Percentiles rank a stretch among this genome's conserved stretches.
phyloP scores from a whole-genome alignment of 176 grass and related monocot species.

The Triticum turgidum region DNA sequence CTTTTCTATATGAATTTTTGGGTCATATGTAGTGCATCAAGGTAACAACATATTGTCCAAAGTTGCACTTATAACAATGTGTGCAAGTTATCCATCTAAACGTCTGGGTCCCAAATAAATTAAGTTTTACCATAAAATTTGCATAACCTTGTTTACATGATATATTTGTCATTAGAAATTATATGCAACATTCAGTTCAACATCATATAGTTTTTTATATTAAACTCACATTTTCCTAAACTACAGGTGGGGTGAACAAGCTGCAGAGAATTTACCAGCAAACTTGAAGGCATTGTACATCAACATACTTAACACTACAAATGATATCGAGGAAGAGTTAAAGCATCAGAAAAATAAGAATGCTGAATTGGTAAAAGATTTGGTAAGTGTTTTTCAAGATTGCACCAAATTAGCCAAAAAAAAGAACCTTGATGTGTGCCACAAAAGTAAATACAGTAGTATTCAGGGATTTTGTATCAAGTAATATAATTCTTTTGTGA shows the following conservation, averaged over 20 bases:
- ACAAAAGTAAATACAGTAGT: neutral
- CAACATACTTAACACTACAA: neutral
- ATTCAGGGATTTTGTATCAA: neutral
- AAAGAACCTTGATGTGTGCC: neutral
- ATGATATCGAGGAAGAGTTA: conserved; percentile 26
- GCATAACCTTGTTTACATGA: neutral
- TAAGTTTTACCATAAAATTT: neutral
- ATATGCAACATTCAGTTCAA: neutral
- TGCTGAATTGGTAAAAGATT: neutral
- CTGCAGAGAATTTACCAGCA: neutral
- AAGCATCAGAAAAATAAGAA: neutral
- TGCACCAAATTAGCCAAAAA: neutral
- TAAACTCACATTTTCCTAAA: neutral
- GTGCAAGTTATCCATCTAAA: neutral
- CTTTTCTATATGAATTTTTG: neutral
- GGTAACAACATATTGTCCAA: neutral
- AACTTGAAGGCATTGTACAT: neutral
- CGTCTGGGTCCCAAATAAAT: neutral
- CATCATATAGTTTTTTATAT: neutral
- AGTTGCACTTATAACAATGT: neutral
- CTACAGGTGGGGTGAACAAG: neutral
- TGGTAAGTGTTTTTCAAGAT: neutral
- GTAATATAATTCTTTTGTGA: neutral
- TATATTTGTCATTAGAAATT: neutral
- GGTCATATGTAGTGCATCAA: neutral